Percentiles rank a stretch among this genome's conserved stretches.
phyloP scores from a whole-genome alignment of 164 flowering plant genomes.

The Tetrastigma voinierianum region DNA sequence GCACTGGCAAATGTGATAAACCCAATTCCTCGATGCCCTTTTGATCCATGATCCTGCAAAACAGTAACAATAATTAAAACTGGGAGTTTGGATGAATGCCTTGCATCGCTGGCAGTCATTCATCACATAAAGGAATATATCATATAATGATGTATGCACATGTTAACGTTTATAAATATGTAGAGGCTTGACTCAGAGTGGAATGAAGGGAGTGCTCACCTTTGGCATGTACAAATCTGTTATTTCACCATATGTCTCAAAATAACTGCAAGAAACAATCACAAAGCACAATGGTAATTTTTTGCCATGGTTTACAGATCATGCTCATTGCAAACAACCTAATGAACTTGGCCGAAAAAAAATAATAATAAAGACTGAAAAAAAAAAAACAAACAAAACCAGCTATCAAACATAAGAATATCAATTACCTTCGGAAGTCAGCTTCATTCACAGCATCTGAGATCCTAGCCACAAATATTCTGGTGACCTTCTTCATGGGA shows the following conservation, averaged over 20 bases:
- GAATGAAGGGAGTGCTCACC: conserved; percentile 38
- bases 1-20: conserved; percentile 83
- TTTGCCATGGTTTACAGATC: not conserved
- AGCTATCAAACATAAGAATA: not conserved
- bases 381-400: too few species aligned
- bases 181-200: not conserved
- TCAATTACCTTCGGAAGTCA: conserved; percentile 54
- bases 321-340: not conserved
- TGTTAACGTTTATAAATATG: not conserved
- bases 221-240: conserved; percentile 98
- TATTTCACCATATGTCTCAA: conserved; percentile 93
- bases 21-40: conserved; percentile 96
- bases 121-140: not conserved
- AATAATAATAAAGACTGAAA: too few species aligned
- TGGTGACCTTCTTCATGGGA: conserved; percentile 63
- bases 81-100: too few species aligned
- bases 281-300: not conserved
- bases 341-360: not conserved
- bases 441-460: conserved; percentile 67
- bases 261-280: conserved; percentile 57
- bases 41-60: conserved; percentile 81
- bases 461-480: conserved; percentile 90
- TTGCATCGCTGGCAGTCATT: too few species aligned
- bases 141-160: not conserved
- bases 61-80: conserved; percentile 2